Percentiles rank a stretch among this genome's conserved stretches.
These are phyloP conservation scores for Fusarium torreyae DNA, from an alignment of 2,329 filamentous ascomycete genomes.

Conservation along the genomic window DNA sequence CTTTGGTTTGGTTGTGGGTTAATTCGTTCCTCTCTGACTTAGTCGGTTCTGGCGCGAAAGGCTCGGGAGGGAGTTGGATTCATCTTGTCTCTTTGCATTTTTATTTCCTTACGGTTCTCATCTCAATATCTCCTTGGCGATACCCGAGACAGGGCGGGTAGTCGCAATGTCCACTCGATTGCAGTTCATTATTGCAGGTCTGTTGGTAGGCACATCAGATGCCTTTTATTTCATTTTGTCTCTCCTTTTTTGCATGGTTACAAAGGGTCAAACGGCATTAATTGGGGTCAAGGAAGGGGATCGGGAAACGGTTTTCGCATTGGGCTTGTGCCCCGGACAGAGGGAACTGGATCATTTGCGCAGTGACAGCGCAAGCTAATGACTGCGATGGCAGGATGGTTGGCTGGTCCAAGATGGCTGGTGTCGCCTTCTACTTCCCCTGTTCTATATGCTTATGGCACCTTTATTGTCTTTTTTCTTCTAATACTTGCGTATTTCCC, in stretches of 20 bases:
- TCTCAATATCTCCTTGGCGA: slow-evolving; percentile 53
- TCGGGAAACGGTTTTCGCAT: slow-evolving; percentile 49
- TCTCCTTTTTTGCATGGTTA: slow-evolving; percentile 42
- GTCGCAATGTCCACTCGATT: slow-evolving; percentile 46
- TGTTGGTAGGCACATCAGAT: slow-evolving; percentile 36
- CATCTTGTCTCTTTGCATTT: slow-evolving; percentile 44
- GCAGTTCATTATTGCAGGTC: slow-evolving; percentile 34
- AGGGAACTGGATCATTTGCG: slow-evolving; percentile 52
- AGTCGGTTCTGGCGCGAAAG: slow-evolving; percentile 45
- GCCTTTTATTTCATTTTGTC: slow-evolving; percentile 30
- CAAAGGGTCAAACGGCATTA: slow-evolving; percentile 49
- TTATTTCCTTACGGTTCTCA: slow-evolving; percentile 48
- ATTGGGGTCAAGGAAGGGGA: slow-evolving; percentile 49
- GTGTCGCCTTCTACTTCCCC: slow-evolving; percentile 59
- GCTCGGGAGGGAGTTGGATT: slow-evolving; percentile 51
- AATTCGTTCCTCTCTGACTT: slow-evolving; percentile 47
- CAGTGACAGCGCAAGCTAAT: slow-evolving; percentile 60
- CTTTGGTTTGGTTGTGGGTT: slow-evolving; percentile 50
- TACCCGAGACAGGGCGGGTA: slow-evolving; percentile 57
- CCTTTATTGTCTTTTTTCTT: slow-evolving; percentile 53
- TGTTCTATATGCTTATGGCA: slow-evolving; percentile 58
- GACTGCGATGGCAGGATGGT: slow-evolving; percentile 60
- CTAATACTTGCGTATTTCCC: slow-evolving; percentile 53
- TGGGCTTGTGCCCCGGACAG: slow-evolving; percentile 48
- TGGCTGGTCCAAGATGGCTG: slow-evolving; percentile 68